Conservation (phyloP, 1,284 basidiomycete genomes). For the Cryptococcus sp. region DNA sequence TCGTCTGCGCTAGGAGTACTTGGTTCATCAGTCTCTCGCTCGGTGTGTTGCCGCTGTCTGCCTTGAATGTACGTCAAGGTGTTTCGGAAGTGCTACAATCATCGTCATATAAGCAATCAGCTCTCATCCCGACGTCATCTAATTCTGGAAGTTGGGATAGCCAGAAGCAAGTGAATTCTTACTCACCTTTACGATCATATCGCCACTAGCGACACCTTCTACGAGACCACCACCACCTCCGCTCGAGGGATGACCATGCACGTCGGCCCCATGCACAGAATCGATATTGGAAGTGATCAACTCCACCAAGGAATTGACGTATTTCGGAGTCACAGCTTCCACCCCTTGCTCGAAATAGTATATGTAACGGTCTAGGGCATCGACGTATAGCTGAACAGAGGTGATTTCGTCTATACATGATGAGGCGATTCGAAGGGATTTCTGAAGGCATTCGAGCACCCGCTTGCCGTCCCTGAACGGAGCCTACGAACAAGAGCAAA, state of each 20-base stretch:
- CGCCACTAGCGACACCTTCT: constrained; percentile 85
- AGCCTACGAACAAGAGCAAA: constrained; percentile 58
- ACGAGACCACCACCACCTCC: constrained; percentile 62
- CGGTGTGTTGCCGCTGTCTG: constrained; percentile 39
- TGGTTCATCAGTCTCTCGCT: constrained; percentile 3
- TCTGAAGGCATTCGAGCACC: constrained; percentile 91
- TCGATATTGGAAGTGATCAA: constrained; percentile 89
- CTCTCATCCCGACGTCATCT: not conserved
- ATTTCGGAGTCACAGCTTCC: constrained; percentile 87
- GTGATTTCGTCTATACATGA: constrained; percentile 93
- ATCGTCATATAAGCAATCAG: not conserved
- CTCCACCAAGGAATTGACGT: constrained; percentile 89
- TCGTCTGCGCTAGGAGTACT: constrained; percentile 4
- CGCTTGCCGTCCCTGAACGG: constrained; percentile 92
- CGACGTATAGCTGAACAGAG: constrained; percentile 88
- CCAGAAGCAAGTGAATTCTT: not conserved
- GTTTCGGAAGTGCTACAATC: constrained; percentile 77
- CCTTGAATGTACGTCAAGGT: constrained; percentile 75
- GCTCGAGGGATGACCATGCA: constrained; percentile 62
- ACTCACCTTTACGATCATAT: constrained; percentile 67
- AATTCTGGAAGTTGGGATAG: not conserved
- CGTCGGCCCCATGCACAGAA: constrained; percentile 75
- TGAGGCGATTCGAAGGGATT: constrained; percentile 87
- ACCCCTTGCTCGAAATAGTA: constrained; percentile 92
- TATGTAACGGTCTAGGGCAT: constrained; percentile 86